Evolutionary conservation across 208 protist genomes (phyloP), one percentile per base, ranked within the genome.

Genomic region (Wallacemonas collosoma): DNA sequence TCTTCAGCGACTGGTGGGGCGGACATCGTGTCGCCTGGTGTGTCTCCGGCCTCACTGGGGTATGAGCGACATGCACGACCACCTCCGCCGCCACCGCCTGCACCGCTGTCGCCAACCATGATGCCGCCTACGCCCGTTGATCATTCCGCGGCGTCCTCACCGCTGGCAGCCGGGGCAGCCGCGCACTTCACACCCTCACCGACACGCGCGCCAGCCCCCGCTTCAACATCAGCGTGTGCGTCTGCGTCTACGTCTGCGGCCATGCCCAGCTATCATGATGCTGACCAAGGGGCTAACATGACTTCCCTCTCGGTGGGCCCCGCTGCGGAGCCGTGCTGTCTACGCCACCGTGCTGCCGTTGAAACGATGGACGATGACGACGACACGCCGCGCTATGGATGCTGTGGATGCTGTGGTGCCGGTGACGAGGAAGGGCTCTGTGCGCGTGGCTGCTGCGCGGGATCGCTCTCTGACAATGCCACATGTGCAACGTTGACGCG

Each of bases 31-130:
- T 26, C 26, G 26, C 26, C 26, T 26, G 26, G 26, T 26, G 26
- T 26, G 26, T 26, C 26, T 26, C 26, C 26, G 26, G 26, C 26
- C 26, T 26, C 26, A 26, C 26, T 15, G 48, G 48, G 48, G 14
- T 9, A n/a, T 53, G 48, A 53, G n/a, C 58, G 17, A 17, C 61
- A 39, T 0, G 7, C 61, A 2, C 61, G 17, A 26, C 61, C 61
- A 38, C 61, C 61, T 44, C 61, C 61, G 61, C 61, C 61, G 43
- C 61, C 61, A 8, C 61, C 61, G 38, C 61, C 26, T 26, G 26
- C 26, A 26, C 26, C 26, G 26, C 26, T 26, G 26, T 26, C 26
- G 26, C 26, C 26, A 26, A 26, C 26, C 26, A 26, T 26, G 26
- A 26, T 26, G 26, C 26, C 26, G 26, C 26, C 26, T 0, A 26